phyloP scores from a whole-genome alignment of 2,329 filamentous ascomycete species.

The Dendrostoma leiphaemia region DNA sequence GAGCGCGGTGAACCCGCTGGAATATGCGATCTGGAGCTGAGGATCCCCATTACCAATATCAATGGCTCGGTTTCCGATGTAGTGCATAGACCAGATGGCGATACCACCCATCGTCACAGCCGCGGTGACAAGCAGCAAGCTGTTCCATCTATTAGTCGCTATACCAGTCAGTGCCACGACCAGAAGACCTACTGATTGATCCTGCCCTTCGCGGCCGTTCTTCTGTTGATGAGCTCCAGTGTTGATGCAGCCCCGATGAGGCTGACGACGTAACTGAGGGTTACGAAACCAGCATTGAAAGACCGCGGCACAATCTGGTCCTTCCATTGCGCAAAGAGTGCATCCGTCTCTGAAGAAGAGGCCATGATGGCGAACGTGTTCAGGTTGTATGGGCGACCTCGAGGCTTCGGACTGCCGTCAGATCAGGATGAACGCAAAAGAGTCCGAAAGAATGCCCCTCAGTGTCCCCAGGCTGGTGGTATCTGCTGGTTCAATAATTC shows the following conservation, averaged over 20 bases:
- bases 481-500: neutral
- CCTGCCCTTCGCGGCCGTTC: constrained; percentile 65
- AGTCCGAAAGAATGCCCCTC: neutral
- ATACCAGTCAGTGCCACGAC: neutral
- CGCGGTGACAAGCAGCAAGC: constrained; percentile 61
- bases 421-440: neutral
- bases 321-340: constrained; percentile 38
- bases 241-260: constrained; percentile 76
- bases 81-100: constrained; percentile 77
- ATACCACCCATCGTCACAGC: constrained; percentile 72
- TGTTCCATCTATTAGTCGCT: constrained; percentile 25
- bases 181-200: constrained; percentile 60
- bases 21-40: constrained; percentile 72
- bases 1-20: constrained; percentile 65
- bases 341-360: neutral
- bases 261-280: constrained; percentile 74
- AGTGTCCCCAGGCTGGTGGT: neutral
- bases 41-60: constrained; percentile 61
- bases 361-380: constrained; percentile 5
- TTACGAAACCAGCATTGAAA: constrained; percentile 61
- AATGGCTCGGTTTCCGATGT: constrained; percentile 79
- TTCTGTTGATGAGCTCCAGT: constrained; percentile 75
- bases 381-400: neutral
- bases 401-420: neutral
- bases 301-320: constrained; percentile 45